These are phyloP conservation scores for Crithidia fasciculata DNA, from an alignment of 208 protist genomes.

Conservation along the genomic window DNA sequence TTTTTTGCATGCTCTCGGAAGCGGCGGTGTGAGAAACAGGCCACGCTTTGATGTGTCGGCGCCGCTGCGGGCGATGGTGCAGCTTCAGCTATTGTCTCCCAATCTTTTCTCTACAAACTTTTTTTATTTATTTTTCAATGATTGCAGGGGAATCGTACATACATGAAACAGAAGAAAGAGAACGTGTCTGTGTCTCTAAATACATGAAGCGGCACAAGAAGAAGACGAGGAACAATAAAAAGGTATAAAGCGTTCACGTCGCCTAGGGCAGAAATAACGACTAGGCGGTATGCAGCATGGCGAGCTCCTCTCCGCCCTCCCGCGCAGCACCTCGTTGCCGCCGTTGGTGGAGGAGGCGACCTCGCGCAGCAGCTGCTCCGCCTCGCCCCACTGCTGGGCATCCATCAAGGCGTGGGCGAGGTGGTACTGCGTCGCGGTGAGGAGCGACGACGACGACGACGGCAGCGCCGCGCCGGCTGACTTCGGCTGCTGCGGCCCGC, in stretches of 20 bases:
- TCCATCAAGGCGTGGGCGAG: conserved; percentile 67
- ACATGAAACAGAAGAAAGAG: too few species aligned
- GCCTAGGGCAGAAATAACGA: not conserved
- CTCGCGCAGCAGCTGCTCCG: conserved; percentile 45
- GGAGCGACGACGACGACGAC: conserved; percentile 12
- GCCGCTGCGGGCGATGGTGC: too few species aligned
- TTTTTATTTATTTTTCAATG: too few species aligned
- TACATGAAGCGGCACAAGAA: too few species aligned
- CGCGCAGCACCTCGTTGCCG: conserved; percentile 65
- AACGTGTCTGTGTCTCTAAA: too few species aligned
- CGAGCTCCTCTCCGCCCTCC: conserved; percentile 81
- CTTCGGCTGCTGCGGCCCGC: conserved; percentile 25
- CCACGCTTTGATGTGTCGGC: too few species aligned
- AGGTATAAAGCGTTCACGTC: not conserved
- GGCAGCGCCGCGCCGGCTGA: not conserved
- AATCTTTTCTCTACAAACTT: not conserved
- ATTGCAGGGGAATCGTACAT: too few species aligned
- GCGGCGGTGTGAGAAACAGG: too few species aligned
- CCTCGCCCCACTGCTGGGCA: conserved; percentile 51
- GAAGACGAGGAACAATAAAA: not conserved
- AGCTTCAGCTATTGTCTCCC: too few species aligned
- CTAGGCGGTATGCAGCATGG: conserved; percentile 26
- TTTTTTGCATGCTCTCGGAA: too few species aligned
- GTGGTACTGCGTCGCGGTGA: conserved; percentile 56
- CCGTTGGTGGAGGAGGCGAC: conserved; percentile 37